Conservation (phyloP, 768 basidiomycete genomes). For the Zangia roseola region DNA sequence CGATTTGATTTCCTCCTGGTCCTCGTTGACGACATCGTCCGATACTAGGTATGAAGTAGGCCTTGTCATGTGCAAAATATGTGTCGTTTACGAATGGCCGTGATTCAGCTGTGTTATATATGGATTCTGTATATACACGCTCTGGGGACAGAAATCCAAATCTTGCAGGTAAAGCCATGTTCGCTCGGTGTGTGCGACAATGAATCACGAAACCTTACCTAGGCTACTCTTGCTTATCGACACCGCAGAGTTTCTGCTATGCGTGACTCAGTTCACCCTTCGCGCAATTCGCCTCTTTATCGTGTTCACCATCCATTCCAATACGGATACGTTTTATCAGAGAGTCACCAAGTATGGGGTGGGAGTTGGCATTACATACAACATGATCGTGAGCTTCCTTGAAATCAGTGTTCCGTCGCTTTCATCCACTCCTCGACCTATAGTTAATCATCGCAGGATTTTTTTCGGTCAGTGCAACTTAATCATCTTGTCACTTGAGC, state of each 20-base stretch:
- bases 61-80: background rate
- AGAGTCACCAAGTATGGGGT: background rate
- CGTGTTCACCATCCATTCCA: background rate
- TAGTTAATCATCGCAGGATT: constrained; percentile 15
- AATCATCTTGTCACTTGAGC: background rate
- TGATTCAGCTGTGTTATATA: constrained; percentile 13
- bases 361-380: constrained; percentile 4
- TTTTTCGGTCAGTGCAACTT: constrained; percentile 18
- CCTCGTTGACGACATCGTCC: background rate
- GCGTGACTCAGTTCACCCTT: constrained; percentile 5
- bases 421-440: background rate
- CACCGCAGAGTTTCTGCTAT: constrained; percentile 19
- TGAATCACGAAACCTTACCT: background rate
- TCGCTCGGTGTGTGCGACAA: background rate
- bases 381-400: constrained; percentile 9
- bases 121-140: constrained; percentile 12
- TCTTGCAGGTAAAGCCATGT: constrained; percentile 7
- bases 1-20: background rate
- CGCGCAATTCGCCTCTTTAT: constrained; percentile 1
- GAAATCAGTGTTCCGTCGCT: background rate
- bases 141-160: constrained; percentile 10
- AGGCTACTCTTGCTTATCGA: constrained; percentile 14
- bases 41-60: constrained; percentile 19
- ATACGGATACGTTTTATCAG: background rate
- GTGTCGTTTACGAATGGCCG: background rate